Conservation (phyloP, 768 basidiomycete genomes). For the Amanita fuliginea region DNA sequence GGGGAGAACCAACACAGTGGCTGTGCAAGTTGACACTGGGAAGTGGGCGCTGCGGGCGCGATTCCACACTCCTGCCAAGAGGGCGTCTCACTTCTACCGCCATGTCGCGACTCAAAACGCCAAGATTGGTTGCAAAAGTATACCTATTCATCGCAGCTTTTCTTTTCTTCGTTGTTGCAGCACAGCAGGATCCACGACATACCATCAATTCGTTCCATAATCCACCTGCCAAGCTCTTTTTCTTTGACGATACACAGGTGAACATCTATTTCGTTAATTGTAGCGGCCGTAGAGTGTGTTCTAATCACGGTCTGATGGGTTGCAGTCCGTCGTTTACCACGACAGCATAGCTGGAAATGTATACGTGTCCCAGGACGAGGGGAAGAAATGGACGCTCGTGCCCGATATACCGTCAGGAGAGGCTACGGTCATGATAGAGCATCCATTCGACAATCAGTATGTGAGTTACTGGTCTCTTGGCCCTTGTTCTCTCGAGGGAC, state of each 20-base stretch:
- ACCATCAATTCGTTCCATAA: slow-evolving; percentile 49
- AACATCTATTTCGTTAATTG: slow-evolving; percentile 18
- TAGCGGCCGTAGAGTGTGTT: neutral
- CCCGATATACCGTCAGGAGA: slow-evolving; percentile 43
- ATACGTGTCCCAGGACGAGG: slow-evolving; percentile 79
- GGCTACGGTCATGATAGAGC: slow-evolving; percentile 67
- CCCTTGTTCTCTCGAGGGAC: neutral
- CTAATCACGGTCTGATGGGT: slow-evolving; percentile 5
- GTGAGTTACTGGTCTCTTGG: slow-evolving; percentile 26
- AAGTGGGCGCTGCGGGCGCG: neutral
- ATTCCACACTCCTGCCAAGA: neutral
- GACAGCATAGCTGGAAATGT: slow-evolving; percentile 61
- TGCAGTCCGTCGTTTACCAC: slow-evolving; percentile 62
- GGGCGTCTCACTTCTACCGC: neutral
- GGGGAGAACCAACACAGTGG: no score
- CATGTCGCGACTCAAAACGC: neutral
- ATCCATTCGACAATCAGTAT: slow-evolving; percentile 74
- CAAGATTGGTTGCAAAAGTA: slow-evolving; percentile 8
- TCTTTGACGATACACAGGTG: slow-evolving; percentile 89
- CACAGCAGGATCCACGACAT: slow-evolving; percentile 33
- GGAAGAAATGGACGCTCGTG: slow-evolving; percentile 50
- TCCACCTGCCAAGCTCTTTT: slow-evolving; percentile 68
- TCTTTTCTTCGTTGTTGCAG: slow-evolving; percentile 3
- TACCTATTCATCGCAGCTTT: slow-evolving; percentile 11
- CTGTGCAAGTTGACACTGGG: neutral